Percentiles rank a stretch among this genome's conserved stretches.
These are phyloP conservation scores for Blepharisma japonicum DNA, from an alignment of 73 alveolate species.

Conservation along the genomic window DNA sequence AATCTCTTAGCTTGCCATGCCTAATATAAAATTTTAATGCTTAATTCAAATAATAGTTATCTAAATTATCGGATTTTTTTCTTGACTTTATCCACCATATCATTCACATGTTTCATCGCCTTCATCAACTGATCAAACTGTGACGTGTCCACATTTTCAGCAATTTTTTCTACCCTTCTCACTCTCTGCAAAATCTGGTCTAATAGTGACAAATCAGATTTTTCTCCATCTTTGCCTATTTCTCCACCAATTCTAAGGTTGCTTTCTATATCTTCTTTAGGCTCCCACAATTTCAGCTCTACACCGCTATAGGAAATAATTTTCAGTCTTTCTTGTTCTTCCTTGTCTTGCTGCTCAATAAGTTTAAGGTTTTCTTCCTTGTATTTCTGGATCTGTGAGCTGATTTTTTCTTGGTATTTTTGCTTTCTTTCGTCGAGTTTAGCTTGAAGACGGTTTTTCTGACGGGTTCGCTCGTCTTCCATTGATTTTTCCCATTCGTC, in stretches of 20 bases:
- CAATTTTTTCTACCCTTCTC: constrained; percentile 27
- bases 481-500: constrained; percentile 30
- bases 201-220: neutral
- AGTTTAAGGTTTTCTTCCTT: constrained; percentile 4
- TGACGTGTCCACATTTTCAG: constrained; percentile 16
- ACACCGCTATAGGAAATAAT: neutral
- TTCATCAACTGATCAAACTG: constrained; percentile 4
- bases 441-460: neutral
- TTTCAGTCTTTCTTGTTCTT: neutral
- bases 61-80: neutral
- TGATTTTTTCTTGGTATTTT: constrained; percentile 1
- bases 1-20: too few species aligned
- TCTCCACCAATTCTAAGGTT: neutral
- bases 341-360: constrained; percentile 2
- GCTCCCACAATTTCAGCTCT: neutral
- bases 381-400: neutral
- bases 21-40: too few species aligned
- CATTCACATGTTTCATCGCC: neutral
- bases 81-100: constrained; percentile 12
- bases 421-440: constrained; percentile 16
- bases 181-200: neutral
- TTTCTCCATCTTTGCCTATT: too few species aligned
- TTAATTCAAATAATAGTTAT: neutral
- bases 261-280: neutral
- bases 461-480: constrained; percentile 6